A percentile compares a stretch with the other conserved stretches of the same genome.
phyloP scores from a whole-genome alignment of 805 yeast genomes.

The Cyberlindnera americana region DNA sequence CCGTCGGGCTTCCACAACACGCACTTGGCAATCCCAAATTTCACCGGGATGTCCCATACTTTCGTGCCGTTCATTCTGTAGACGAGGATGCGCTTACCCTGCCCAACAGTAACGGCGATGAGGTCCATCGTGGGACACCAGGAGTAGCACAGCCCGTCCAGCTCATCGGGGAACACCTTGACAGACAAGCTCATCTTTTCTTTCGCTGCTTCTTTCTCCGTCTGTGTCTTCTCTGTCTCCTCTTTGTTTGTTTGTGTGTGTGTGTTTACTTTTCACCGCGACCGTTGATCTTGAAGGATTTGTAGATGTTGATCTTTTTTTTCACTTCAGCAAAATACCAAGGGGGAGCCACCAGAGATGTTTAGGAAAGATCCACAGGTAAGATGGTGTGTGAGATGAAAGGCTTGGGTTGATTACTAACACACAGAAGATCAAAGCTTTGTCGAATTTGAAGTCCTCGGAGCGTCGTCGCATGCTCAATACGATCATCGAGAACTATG shows the following conservation, averaged over 20 bases:
- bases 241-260: no score
- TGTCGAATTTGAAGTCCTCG: conserved; percentile 76
- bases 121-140: conserved; percentile 56
- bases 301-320: no score
- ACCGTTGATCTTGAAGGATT: no score
- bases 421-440: conserved; percentile 51
- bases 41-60: conserved; percentile 45
- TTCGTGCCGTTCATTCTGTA: conserved; percentile 52
- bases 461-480: conserved; percentile 52
- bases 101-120: conserved; percentile 40
- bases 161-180: conserved; percentile 5
- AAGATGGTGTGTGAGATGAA: background rate
- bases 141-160: conserved; percentile 17
- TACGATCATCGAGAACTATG: conserved; percentile 40
- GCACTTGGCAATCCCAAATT: conserved; percentile 12
- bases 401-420: background rate
- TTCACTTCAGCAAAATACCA: no score
- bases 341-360: conserved; percentile 14
- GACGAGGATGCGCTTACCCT: conserved; percentile 48
- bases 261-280: no score
- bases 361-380: conserved; percentile 27
- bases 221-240: no score
- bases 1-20: conserved; percentile 39
- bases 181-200: background rate
- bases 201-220: no score